Percentiles rank a stretch among this genome's conserved stretches.
These are phyloP conservation scores for Aspergillus biplanus DNA, from an alignment of 495 filamentous ascomycete species.

Conservation along the genomic window DNA sequence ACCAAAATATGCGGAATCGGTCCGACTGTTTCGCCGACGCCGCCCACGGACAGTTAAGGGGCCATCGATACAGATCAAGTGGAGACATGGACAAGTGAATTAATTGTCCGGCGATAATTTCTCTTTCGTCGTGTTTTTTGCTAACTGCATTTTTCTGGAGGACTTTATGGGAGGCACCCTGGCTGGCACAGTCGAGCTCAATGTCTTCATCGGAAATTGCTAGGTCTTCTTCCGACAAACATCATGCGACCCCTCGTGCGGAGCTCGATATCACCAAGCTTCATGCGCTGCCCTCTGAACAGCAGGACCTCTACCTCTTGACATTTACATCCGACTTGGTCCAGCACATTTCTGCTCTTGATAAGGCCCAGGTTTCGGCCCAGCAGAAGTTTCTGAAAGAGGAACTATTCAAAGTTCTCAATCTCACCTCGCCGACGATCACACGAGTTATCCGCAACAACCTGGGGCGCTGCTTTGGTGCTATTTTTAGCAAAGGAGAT, in stretches of 20 bases:
- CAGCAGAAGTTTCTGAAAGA: conserved; percentile 89
- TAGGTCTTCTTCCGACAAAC: conserved; percentile 31
- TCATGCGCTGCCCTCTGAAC: conserved; percentile 86
- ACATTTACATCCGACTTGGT: conserved; percentile 85
- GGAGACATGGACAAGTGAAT: conserved; percentile 4
- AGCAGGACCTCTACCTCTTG: conserved; percentile 91
- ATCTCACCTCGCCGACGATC: conserved; percentile 79
- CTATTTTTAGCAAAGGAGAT: conserved; percentile 85
- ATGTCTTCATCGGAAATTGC: conserved; percentile 47
- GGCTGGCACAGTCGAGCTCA: conserved; percentile 27
- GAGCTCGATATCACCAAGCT: conserved; percentile 89
- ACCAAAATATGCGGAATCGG: conserved; percentile 27
- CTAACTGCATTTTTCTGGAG: conserved; percentile 14
- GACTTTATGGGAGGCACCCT: conserved; percentile 31
- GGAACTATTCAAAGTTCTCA: conserved; percentile 89
- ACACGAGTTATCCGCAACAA: conserved; percentile 91
- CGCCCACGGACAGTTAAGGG: conserved; percentile 39
- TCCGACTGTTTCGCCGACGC: conserved; percentile 42
- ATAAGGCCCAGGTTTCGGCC: conserved; percentile 75
- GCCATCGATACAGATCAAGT: conserved; percentile 7
- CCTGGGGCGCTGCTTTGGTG: conserved; percentile 79
- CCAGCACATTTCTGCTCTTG: conserved; percentile 74
- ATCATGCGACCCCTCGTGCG: conserved; percentile 38
- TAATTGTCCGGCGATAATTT: conserved; percentile 10
- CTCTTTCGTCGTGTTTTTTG: conserved; percentile 8